These are phyloP conservation scores for Tolypocladium paradoxum DNA, from an alignment of 2,329 filamentous ascomycete genomes.

Conservation along the genomic window DNA sequence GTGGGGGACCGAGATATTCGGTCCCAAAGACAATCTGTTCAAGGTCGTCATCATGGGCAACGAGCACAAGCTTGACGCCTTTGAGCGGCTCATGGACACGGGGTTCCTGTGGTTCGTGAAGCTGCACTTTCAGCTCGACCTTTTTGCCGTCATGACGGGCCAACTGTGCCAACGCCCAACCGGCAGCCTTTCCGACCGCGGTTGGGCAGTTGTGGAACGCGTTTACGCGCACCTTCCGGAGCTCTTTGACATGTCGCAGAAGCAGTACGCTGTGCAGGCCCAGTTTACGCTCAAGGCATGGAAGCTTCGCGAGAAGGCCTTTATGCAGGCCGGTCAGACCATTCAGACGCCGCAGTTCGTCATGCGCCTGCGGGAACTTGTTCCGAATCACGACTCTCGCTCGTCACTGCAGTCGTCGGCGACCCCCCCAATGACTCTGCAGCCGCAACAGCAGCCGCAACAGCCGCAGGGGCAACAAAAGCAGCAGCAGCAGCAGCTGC, in stretches of 20 bases:
- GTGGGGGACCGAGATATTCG: slow-evolving; percentile 37
- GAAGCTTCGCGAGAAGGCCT: slow-evolving; percentile 34
- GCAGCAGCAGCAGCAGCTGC: slow-evolving; percentile 2
- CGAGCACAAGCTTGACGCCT: slow-evolving; percentile 35
- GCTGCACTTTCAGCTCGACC: slow-evolving; percentile 43
- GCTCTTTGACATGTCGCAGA: slow-evolving; percentile 36
- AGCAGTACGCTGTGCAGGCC: slow-evolving; percentile 32
- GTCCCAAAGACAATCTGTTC: slow-evolving; percentile 43
- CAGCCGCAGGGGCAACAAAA: neutral
- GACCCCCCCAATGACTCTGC: slow-evolving; percentile 16
- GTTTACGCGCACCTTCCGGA: slow-evolving; percentile 40
- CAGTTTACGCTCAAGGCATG: slow-evolving; percentile 41
- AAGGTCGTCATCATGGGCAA: slow-evolving; percentile 38
- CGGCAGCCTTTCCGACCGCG: slow-evolving; percentile 41
- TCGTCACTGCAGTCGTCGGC: slow-evolving; percentile 18
- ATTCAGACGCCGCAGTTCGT: slow-evolving; percentile 36
- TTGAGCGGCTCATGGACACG: slow-evolving; percentile 28
- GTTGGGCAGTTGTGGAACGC: slow-evolving; percentile 36
- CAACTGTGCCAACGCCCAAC: slow-evolving; percentile 38
- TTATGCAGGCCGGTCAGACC: slow-evolving; percentile 23
- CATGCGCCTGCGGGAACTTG: slow-evolving; percentile 27
- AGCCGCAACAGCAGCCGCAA: slow-evolving; percentile 10
- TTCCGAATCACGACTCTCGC: slow-evolving; percentile 28
- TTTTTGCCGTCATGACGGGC: slow-evolving; percentile 44
- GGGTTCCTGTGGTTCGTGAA: slow-evolving; percentile 47